Evolutionary conservation across 1,284 basidiomycete genomes (phyloP).

Genomic region (Austropuccinia psidii): DNA sequence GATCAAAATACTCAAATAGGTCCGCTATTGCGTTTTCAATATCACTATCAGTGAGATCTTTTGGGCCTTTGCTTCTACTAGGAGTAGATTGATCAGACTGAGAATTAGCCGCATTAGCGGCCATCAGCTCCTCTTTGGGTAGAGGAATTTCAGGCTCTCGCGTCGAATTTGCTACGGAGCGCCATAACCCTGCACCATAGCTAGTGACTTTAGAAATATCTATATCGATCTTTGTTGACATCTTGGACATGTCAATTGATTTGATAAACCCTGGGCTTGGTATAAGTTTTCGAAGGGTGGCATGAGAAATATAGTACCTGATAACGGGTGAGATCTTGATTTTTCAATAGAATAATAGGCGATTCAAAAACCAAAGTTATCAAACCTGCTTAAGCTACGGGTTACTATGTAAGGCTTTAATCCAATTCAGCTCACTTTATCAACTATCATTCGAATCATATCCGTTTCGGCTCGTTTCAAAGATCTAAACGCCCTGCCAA

Average conservation of each 20-base stretch:
- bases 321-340: slow-evolving; percentile 92
- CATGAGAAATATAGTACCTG: slow-evolving; percentile 74
- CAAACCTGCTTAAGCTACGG: not conserved
- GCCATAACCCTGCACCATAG: slow-evolving; percentile 32
- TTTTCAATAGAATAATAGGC: not conserved
- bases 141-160: slow-evolving; percentile 41
- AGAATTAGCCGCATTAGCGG: slow-evolving; percentile 53
- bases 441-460: slow-evolving; percentile 93
- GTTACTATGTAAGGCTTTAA: not conserved
- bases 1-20: slow-evolving; percentile 93
- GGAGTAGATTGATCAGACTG: slow-evolving; percentile 46
- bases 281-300: slow-evolving; percentile 54
- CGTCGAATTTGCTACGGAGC: slow-evolving; percentile 35
- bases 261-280: slow-evolving; percentile 37
- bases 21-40: slow-evolving; percentile 88
- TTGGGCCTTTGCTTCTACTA: slow-evolving; percentile 51
- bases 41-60: slow-evolving; percentile 77
- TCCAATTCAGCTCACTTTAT: slow-evolving; percentile 61
- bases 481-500: slow-evolving; percentile 88
- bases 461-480: slow-evolving; percentile 89
- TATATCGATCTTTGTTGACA: slow-evolving; percentile 42
- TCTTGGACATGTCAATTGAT: slow-evolving; percentile 40
- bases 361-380: not conserved
- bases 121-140: slow-evolving; percentile 37
- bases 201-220: slow-evolving; percentile 43